phyloP scores from a whole-genome alignment of 2,329 filamentous ascomycete genomes.

The Pseudonectria buxi region DNA sequence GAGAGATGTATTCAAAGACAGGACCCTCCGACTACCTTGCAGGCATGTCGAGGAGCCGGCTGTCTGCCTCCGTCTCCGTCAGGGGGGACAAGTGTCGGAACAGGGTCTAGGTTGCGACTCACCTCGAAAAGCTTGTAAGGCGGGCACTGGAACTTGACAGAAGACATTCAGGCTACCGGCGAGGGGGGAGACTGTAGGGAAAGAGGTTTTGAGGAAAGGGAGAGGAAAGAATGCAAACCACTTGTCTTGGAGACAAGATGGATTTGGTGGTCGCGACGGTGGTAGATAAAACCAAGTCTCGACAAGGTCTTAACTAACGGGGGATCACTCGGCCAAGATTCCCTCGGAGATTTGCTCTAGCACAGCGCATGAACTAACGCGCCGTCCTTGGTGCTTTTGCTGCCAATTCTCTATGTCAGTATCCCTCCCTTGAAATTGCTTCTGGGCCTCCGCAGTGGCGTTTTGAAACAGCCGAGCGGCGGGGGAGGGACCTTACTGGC shows the following conservation, averaged over 20 bases:
- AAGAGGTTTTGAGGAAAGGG: conserved; percentile 25
- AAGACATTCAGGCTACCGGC: conserved; percentile 50
- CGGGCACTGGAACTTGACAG: conserved; percentile 48
- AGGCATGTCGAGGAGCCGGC: conserved; percentile 8
- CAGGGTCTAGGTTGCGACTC: conserved; percentile 36
- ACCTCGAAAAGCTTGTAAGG: conserved; percentile 55
- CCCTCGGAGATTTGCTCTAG: conserved; percentile 35
- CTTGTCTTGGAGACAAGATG: conserved; percentile 32
- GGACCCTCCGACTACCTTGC: conserved; percentile 9
- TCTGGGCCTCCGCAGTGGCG: conserved; percentile 26
- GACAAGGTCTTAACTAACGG: conserved; percentile 31
- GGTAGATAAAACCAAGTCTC: conserved; percentile 31
- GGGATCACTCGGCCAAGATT: conserved; percentile 24
- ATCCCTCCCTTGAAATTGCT: conserved; percentile 27
- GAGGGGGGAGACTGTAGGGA: conserved; percentile 25
- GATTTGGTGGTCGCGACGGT: conserved; percentile 24
- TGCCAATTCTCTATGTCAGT: conserved; percentile 25
- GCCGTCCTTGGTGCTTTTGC: conserved; percentile 24
- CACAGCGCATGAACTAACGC: conserved; percentile 24
- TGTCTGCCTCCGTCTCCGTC: no score
- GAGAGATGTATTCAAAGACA: conserved; percentile 6
- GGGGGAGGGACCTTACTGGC: conserved; percentile 27
- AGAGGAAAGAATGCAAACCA: conserved; percentile 29
- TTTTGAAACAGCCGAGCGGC: conserved; percentile 30
- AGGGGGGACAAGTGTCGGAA: conserved; percentile 22